Conservation (phyloP, 2,329 filamentous ascomycete species). For the Trichothecium roseum region DNA sequence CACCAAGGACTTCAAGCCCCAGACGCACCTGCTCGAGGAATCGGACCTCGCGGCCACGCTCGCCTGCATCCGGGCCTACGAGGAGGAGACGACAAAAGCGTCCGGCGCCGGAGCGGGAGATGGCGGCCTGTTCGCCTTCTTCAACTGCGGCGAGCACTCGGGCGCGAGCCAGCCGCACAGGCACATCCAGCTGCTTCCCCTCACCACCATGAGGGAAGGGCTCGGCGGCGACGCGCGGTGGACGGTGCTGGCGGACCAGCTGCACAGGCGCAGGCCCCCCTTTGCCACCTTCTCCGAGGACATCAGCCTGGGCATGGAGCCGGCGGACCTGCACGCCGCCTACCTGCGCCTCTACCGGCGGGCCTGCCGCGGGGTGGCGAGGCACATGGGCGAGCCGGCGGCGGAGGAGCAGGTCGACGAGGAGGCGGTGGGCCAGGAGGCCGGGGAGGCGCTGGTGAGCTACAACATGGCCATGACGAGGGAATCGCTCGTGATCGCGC, state of each 20-base stretch:
- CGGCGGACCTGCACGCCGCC: slow-evolving; percentile 23
- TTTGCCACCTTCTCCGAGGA: slow-evolving; percentile 33
- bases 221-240: slow-evolving; percentile 27
- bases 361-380: slow-evolving; percentile 28
- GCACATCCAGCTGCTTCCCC: slow-evolving; percentile 61
- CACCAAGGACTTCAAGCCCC: slow-evolving; percentile 51
- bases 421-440: slow-evolving; percentile 14
- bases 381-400: slow-evolving; percentile 4
- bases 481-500: slow-evolving; percentile 41
- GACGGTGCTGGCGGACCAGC: slow-evolving; percentile 35
- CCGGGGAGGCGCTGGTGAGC: slow-evolving; percentile 40
- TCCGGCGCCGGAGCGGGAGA: neutral
- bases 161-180: slow-evolving; percentile 64
- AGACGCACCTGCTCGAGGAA: slow-evolving; percentile 51
- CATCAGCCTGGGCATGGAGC: slow-evolving; percentile 22
- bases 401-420: slow-evolving; percentile 8
- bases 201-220: slow-evolving; percentile 50
- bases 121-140: slow-evolving; percentile 50
- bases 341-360: slow-evolving; percentile 39
- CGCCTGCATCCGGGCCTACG: slow-evolving; percentile 50
- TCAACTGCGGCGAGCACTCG: slow-evolving; percentile 59
- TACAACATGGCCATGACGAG: slow-evolving; percentile 55
- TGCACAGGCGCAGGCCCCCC: slow-evolving; percentile 23
- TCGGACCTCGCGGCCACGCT: slow-evolving; percentile 52
- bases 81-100: slow-evolving; percentile 7